phyloP scores from a whole-genome alignment of 2,329 filamentous ascomycete species.

The Scedosporium dehoogii region DNA sequence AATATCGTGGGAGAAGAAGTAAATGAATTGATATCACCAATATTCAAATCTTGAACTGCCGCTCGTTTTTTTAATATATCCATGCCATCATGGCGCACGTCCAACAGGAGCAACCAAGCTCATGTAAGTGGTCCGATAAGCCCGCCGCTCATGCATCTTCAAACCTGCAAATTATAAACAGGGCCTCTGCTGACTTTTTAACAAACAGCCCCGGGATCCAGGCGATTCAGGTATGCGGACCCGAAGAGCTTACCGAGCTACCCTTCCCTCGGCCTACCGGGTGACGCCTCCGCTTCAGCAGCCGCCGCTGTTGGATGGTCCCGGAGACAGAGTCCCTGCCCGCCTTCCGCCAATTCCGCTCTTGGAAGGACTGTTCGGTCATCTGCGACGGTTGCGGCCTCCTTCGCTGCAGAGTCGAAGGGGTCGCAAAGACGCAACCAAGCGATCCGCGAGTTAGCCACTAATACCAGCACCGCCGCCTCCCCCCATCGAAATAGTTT shows the following conservation, averaged over 20 bases:
- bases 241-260: constrained; percentile 66
- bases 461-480: no score
- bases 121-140: not conserved
- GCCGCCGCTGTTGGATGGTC: constrained; percentile 69
- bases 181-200: not conserved
- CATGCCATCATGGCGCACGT: not conserved
- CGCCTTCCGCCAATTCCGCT: constrained; percentile 55
- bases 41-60: not conserved
- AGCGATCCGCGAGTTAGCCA: not conserved
- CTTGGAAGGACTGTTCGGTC: constrained; percentile 21
- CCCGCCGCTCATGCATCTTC: not conserved
- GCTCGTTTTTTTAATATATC: not conserved
- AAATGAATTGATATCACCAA: not conserved
- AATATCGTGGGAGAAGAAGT: not conserved
- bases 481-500: not conserved
- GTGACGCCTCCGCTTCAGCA: constrained; percentile 53
- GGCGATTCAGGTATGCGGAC: constrained; percentile 58
- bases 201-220: constrained; percentile 17
- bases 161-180: not conserved
- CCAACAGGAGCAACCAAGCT: not conserved
- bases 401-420: constrained; percentile 41
- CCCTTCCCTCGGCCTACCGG: constrained; percentile 53
- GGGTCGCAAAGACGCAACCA: not conserved
- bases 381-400: constrained; percentile 40
- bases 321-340: constrained; percentile 47